Conservation (phyloP, 345 rosid species). For the Moricandia arvensis region DNA sequence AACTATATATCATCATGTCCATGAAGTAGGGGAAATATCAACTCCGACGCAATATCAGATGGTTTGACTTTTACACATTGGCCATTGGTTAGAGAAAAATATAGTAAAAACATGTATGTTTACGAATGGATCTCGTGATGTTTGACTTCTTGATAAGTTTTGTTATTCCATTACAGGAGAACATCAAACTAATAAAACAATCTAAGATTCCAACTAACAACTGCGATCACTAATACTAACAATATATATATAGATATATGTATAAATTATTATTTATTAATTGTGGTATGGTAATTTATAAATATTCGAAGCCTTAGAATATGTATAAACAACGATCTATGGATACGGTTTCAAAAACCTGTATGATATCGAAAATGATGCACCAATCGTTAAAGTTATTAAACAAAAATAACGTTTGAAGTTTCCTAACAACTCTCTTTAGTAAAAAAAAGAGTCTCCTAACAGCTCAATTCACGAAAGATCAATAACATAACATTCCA, state of each 20-base stretch:
- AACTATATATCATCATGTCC: conserved; percentile 8
- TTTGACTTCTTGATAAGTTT: not conserved
- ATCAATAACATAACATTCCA: not conserved
- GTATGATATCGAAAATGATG: not conserved
- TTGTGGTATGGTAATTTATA: too few species aligned
- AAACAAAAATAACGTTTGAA: not conserved
- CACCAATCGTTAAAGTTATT: not conserved
- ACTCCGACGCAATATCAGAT: conserved; percentile 17
- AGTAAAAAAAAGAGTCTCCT: not conserved
- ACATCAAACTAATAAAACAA: too few species aligned
- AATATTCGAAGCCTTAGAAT: too few species aligned
- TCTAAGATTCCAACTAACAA: too few species aligned
- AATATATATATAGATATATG: too few species aligned
- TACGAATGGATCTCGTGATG: not conserved
- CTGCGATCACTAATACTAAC: too few species aligned
- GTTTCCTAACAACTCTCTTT: not conserved
- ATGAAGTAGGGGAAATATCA: conserved; percentile 29
- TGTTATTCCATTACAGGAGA: too few species aligned
- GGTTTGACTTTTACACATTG: not conserved
- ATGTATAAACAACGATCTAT: not conserved
- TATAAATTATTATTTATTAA: too few species aligned
- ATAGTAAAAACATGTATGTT: not conserved
- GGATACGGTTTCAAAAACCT: not conserved
- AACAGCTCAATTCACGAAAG: not conserved
- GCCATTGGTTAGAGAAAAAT: not conserved